Percentiles rank a stretch among this genome's conserved stretches.
Evolutionary conservation across 2,329 filamentous ascomycete genomes (phyloP).

Genomic region (Lachnellula cervina): DNA sequence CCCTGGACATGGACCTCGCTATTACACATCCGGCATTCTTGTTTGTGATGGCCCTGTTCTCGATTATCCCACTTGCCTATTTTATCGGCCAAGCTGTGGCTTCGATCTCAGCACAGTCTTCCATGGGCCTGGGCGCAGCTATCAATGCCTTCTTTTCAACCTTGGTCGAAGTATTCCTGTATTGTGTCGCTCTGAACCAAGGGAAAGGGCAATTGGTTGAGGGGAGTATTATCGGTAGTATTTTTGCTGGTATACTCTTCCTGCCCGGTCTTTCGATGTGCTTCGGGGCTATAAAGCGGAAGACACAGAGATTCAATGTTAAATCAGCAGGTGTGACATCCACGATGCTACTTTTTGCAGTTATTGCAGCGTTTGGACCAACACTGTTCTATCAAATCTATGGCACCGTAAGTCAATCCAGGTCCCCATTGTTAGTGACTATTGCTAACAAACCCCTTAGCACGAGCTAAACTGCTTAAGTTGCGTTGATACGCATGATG

Average conservation of each 20-base stretch:
- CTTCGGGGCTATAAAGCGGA: conserved; percentile 94
- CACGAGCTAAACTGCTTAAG: conserved; percentile 87
- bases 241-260: conserved; percentile 94
- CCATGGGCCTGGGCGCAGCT: conserved; percentile 94
- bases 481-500: conserved; percentile 45
- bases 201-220: conserved; percentile 92
- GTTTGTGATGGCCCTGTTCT: conserved; percentile 77
- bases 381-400: conserved; percentile 99
- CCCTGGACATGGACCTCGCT: conserved; percentile 61
- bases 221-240: conserved; percentile 94
- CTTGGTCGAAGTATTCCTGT: conserved; percentile 94
- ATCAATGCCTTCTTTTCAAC: conserved; percentile 99
- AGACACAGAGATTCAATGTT: conserved; percentile 97
- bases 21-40: conserved; percentile 81
- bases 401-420: conserved; percentile 60
- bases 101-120: conserved; percentile 96
- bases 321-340: conserved; percentile 94
- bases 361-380: conserved; percentile 90
- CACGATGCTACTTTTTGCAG: conserved; percentile 94
- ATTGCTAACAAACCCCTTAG: conserved; percentile 40
- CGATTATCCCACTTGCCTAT: conserved; percentile 94
- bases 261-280: conserved; percentile 96
- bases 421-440: neutral
- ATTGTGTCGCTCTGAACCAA: conserved; percentile 87
- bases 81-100: conserved; percentile 98